These are phyloP conservation scores for Pestalotiopsis sp. DNA, from an alignment of 2,329 filamentous ascomycete genomes.

Conservation along the genomic window DNA sequence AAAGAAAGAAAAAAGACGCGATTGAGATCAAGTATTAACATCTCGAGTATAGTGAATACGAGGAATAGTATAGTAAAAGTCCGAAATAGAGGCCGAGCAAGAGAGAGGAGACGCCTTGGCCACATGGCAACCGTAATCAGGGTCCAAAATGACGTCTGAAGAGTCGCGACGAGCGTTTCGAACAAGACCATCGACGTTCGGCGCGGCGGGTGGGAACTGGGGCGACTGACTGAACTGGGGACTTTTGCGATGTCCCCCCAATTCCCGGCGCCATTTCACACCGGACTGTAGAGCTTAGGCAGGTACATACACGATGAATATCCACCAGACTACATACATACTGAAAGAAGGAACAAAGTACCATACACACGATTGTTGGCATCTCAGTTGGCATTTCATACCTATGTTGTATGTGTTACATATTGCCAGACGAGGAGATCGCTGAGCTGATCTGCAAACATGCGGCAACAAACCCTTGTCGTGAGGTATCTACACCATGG, in stretches of 20 bases:
- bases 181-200: background rate
- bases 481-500: background rate
- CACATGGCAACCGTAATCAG: background rate
- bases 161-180: background rate
- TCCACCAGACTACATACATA: too few species aligned
- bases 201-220: too few species aligned
- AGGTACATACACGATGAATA: too few species aligned
- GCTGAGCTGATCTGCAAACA: too few species aligned
- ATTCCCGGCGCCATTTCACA: background rate
- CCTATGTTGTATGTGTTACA: too few species aligned
- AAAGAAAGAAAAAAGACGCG: too few species aligned
- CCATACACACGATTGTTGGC: too few species aligned
- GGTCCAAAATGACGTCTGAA: background rate
- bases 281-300: background rate
- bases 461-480: too few species aligned
- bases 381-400: too few species aligned
- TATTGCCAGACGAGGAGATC: too few species aligned
- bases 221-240: background rate
- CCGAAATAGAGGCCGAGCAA: background rate
- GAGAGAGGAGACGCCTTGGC: background rate
- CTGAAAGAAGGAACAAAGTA: too few species aligned
- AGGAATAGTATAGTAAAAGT: background rate
- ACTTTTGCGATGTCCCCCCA: background rate
- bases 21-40: too few species aligned
- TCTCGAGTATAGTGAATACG: background rate